Conservation (phyloP, 2,329 filamentous ascomycete genomes). For the Fulvia fulva region DNA sequence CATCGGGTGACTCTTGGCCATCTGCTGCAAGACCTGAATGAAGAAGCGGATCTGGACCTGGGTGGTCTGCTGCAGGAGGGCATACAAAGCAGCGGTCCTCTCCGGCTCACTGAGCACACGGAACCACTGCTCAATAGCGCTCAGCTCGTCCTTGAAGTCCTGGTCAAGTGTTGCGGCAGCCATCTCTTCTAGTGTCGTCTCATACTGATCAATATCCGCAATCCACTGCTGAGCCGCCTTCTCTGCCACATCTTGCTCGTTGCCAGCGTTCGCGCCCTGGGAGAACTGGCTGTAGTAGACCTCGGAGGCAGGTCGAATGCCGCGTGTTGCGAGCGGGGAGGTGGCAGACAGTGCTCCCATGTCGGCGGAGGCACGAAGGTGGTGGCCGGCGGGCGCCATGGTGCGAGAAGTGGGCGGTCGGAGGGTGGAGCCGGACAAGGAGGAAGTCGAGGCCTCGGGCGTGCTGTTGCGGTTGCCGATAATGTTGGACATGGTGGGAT, state of each 20-base stretch:
- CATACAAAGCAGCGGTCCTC: slow-evolving; percentile 90
- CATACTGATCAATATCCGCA: slow-evolving; percentile 96
- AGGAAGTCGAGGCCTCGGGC: slow-evolving; percentile 79
- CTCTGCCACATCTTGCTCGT: slow-evolving; percentile 80
- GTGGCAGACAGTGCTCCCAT: slow-evolving; percentile 73
- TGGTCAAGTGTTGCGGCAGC: slow-evolving; percentile 96
- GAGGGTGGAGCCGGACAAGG: slow-evolving; percentile 69
- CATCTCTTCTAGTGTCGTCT: slow-evolving; percentile 99
- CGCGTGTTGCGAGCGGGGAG: slow-evolving; percentile 67
- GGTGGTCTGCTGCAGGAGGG: slow-evolving; percentile 93
- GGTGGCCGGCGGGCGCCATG: slow-evolving; percentile 67
- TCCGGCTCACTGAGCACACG: slow-evolving; percentile 95
- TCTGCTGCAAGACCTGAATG: slow-evolving; percentile 96
- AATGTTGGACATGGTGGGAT: slow-evolving; percentile 45
- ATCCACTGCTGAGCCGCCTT: slow-evolving; percentile 98
- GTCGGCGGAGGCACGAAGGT: slow-evolving; percentile 91
- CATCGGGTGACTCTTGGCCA: slow-evolving; percentile 98
- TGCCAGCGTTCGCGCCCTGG: slow-evolving; percentile 63
- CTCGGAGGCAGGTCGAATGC: slow-evolving; percentile 89
- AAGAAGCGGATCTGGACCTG: slow-evolving; percentile 99
- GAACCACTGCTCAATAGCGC: slow-evolving; percentile 99
- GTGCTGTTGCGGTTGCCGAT: slow-evolving; percentile 88
- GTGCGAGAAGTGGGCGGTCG: slow-evolving; percentile 55
- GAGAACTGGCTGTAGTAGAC: slow-evolving; percentile 79
- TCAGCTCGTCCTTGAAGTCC: slow-evolving; percentile 98